phyloP scores from a whole-genome alignment of 352 stramenopile genomes.

The Elongisporangium prolatum region DNA sequence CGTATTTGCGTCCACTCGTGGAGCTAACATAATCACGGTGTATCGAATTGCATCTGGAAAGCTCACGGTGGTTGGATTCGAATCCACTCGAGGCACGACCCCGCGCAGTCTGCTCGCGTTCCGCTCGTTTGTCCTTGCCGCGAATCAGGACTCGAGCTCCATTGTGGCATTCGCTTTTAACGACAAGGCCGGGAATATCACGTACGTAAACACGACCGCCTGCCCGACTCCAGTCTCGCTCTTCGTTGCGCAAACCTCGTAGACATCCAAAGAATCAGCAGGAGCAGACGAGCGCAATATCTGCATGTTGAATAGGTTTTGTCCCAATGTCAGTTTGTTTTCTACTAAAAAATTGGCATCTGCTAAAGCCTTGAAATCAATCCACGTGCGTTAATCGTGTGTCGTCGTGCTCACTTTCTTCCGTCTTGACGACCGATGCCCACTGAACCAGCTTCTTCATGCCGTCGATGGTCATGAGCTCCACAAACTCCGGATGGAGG shows the following conservation, averaged over 20 bases:
- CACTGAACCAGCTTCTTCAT: conserved; percentile 84
- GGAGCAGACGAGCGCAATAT: conserved; percentile 13
- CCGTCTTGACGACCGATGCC: conserved; percentile 49
- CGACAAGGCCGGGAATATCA: conserved; percentile 19
- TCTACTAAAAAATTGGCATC: neutral
- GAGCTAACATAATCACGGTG: conserved; percentile 30
- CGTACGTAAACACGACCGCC: conserved; percentile 21
- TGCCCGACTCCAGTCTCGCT: conserved; percentile 41
- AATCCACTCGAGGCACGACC: conserved; percentile 22
- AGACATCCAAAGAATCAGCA: neutral
- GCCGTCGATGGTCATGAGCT: conserved; percentile 80
- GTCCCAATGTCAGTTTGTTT: neutral
- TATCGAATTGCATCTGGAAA: conserved; percentile 21
- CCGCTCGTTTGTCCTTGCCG: conserved; percentile 23
- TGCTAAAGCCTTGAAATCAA: conserved; percentile 14
- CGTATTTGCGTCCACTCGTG: conserved; percentile 43
- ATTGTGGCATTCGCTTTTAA: conserved; percentile 41
- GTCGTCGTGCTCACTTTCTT: conserved; percentile 24
- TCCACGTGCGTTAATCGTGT: conserved; percentile 60
- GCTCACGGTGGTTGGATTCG: conserved; percentile 20
- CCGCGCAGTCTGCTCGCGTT: conserved; percentile 34
- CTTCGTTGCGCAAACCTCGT: neutral
- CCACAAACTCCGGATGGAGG: conserved; percentile 73
- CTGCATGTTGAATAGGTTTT: conserved; percentile 21
- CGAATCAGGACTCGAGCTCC: conserved; percentile 45